These are phyloP conservation scores for Aspergillus sergii DNA, from an alignment of 2,329 filamentous ascomycete genomes.

Conservation along the genomic window DNA sequence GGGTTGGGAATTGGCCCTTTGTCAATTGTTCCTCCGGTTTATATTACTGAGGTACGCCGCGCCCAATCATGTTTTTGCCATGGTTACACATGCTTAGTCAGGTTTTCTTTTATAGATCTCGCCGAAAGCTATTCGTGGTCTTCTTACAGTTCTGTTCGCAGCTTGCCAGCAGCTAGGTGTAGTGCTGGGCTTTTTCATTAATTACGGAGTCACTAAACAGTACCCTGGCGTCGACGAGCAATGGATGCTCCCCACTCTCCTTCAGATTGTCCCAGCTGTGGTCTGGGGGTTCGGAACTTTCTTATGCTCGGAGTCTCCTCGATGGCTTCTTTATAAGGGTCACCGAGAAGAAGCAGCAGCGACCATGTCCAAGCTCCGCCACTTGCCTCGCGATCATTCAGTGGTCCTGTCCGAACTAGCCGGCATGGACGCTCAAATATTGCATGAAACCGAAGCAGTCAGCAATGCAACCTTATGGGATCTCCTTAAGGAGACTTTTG, in stretches of 20 bases:
- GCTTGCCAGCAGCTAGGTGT: conserved; percentile 25
- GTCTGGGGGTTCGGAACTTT: conserved; percentile 22
- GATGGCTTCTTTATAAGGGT: conserved; percentile 22
- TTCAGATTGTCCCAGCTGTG: conserved; percentile 21
- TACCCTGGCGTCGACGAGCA: conserved; percentile 19
- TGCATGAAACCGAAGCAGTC: conserved; percentile 39
- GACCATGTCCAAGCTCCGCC: conserved; percentile 31
- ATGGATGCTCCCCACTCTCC: conserved; percentile 27
- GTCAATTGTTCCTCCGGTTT: conserved; percentile 19
- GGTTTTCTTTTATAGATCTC: conserved; percentile 9
- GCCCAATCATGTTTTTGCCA: not conserved
- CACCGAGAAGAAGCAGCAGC: conserved; percentile 19
- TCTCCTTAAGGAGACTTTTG: conserved; percentile 40
- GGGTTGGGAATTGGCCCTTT: conserved; percentile 22
- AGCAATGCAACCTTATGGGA: conserved; percentile 33
- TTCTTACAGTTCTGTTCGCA: conserved; percentile 21
- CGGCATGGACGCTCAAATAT: conserved; percentile 32
- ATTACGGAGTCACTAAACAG: conserved; percentile 22
- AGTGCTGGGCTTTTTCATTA: conserved; percentile 25
- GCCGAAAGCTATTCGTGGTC: conserved; percentile 22
- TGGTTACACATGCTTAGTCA: not conserved
- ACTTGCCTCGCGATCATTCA: conserved; percentile 41
- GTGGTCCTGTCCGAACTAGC: conserved; percentile 29
- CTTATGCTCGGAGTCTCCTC: conserved; percentile 23
- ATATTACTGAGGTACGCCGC: conserved; percentile 7